Evolutionary conservation across 2,329 filamentous ascomycete genomes (phyloP).

Genomic region (Ophiostoma sp.): DNA sequence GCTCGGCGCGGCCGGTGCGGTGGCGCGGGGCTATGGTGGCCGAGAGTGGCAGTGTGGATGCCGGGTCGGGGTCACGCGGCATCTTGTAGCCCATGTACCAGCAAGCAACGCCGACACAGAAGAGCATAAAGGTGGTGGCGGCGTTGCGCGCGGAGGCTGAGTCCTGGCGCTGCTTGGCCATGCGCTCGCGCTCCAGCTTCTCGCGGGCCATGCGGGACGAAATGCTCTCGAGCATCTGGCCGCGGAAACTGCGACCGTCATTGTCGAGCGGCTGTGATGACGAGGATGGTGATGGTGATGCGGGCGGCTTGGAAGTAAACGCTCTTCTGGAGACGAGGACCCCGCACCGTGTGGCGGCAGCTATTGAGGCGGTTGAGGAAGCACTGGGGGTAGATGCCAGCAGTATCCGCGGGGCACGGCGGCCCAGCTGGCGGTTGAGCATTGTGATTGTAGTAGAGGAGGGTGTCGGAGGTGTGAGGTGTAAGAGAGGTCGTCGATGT

Average conservation of each 20-base stretch:
- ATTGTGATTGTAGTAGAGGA: background rate
- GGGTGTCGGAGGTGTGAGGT: background rate
- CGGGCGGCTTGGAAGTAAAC: conserved; percentile 26
- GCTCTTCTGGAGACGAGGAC: background rate
- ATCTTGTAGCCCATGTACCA: conserved; percentile 57
- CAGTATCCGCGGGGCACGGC: conserved; percentile 17
- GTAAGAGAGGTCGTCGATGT: background rate
- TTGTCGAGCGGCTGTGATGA: conserved; percentile 12
- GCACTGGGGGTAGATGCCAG: background rate
- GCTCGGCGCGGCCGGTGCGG: conserved; percentile 56
- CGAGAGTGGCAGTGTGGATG: conserved; percentile 56
- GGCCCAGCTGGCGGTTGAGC: conserved; percentile 19
- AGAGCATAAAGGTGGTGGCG: conserved; percentile 47
- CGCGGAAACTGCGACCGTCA: conserved; percentile 41
- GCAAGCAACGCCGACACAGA: conserved; percentile 47
- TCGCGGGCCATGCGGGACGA: conserved; percentile 46
- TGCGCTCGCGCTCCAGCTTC: conserved; percentile 42
- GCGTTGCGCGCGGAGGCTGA: conserved; percentile 39
- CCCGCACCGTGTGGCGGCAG: background rate
- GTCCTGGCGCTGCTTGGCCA: conserved; percentile 39
- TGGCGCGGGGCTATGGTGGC: conserved; percentile 49
- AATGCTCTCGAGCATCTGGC: conserved; percentile 52
- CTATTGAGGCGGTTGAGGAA: background rate
- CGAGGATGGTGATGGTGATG: conserved; percentile 11
- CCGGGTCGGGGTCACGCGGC: conserved; percentile 45